These are phyloP conservation scores for Blastobotrys illinoisensis DNA, from an alignment of 1,139 yeast species.

Conservation along the genomic window DNA sequence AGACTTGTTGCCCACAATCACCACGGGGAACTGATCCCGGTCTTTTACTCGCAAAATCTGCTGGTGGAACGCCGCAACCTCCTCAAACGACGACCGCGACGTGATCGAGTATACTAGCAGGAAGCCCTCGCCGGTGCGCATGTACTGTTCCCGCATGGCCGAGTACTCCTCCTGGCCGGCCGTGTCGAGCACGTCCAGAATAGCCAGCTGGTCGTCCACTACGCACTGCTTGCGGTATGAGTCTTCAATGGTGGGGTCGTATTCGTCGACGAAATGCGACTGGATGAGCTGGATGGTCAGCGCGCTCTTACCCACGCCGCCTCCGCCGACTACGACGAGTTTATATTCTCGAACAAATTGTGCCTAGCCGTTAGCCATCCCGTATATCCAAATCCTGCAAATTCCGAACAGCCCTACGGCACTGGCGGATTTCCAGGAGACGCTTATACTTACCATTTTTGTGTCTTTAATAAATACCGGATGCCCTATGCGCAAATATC, in stretches of 20 bases:
- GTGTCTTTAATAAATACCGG: background rate
- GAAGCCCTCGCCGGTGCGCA: conserved; percentile 92
- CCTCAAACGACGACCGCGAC: conserved; percentile 78
- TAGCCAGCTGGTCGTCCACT: conserved; percentile 87
- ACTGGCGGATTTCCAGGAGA: no score
- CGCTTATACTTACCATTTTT: no score
- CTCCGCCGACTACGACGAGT: conserved; percentile 94
- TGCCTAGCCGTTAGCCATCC: background rate
- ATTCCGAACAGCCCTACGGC: no score
- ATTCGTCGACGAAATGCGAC: conserved; percentile 86
- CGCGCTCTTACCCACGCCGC: conserved; percentile 98
- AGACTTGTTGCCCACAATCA: conserved; percentile 36
- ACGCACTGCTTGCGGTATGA: conserved; percentile 89
- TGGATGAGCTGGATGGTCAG: conserved; percentile 62
- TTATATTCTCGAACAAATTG: conserved; percentile 48
- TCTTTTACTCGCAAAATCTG: conserved; percentile 87
- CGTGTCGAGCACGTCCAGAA: conserved; percentile 89
- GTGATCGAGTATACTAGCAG: conserved; percentile 85
- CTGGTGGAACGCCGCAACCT: conserved; percentile 74
- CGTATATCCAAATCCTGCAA: no score
- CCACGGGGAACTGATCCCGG: conserved; percentile 35
- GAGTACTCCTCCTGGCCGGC: conserved; percentile 98
- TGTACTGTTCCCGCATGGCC: conserved; percentile 90
- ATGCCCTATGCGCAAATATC: no score
- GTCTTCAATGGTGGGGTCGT: conserved; percentile 97